Evolutionary conservation across 345 rosid species (phyloP), one percentile per base, ranked within the genome.

Genomic region (Acer negundo): DNA sequence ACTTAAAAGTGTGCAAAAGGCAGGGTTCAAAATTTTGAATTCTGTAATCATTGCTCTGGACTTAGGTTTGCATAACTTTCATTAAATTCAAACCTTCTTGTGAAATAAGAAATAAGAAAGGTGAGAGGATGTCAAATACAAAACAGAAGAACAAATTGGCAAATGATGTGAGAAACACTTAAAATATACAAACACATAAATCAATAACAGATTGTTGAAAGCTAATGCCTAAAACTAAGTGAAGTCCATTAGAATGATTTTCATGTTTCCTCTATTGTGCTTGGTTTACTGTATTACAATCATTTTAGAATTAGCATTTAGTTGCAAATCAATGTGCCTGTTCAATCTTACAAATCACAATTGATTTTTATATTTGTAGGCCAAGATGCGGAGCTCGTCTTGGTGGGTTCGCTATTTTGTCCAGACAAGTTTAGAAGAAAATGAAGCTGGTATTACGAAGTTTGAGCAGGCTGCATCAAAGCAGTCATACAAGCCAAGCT

Each of bases 321-420:
- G 44, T 49, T 11, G 38, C 24, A 63, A 15, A 74, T 46, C 12
- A 17, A 2, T 51, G 4, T 24, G 61, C 38, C 38, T 5, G 70
- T 75, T 73, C 49, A 35, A 20, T 47, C 49, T 63, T 65, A 56
- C 10, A 47, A 79, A 24, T 78, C 72, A 61, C 63, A 7, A 23
- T 20, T 24, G 9, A 53, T 35, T 65, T 62, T 44, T 16, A 1
- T 51, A 22, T 70, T 4, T 71, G 69, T 79, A 92, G 97, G 91
- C 94, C 51, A 92, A 92, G 83, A 85, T 87, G 89, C 89, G 94
- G 83, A 90, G 92, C 84, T 77, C 90, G 19, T 78, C 92, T 15
- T 90, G 94, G 97, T 92, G 97, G 97, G 75, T 79, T 63, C 89
- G 89, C 16, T 90, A 81, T 78, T 90, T 90, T 46, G 78, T 86